A percentile compares a stretch with the other conserved stretches of the same genome.
These are phyloP conservation scores for Vicia faba DNA, from an alignment of 306 rosid genomes.

Conservation along the genomic window DNA sequence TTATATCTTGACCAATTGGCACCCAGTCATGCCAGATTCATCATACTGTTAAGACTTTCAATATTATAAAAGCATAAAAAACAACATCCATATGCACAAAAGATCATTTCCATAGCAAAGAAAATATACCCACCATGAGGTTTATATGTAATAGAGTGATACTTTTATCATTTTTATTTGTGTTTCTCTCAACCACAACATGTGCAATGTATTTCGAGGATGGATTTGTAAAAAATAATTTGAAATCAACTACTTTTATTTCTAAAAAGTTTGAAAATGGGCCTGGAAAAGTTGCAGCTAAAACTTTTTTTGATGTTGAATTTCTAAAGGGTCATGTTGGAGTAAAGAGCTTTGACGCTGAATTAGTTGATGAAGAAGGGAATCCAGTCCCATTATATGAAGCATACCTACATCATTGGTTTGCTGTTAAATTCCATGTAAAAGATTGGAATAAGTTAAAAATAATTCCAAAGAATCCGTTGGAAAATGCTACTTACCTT, in stretches of 20 bases:
- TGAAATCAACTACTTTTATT: slow-evolving; percentile 15
- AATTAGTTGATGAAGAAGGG: slow-evolving; percentile 21
- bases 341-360: slow-evolving; percentile 19
- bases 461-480: no score
- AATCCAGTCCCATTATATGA: background rate
- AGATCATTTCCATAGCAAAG: background rate
- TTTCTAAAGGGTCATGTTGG: slow-evolving; percentile 31
- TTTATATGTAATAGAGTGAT: background rate
- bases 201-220: background rate
- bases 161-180: background rate
- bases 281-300: slow-evolving; percentile 1
- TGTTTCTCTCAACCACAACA: background rate
- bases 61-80: background rate
- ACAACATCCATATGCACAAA: background rate
- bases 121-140: background rate
- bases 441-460: background rate
- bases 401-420: slow-evolving; percentile 14
- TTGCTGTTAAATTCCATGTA: background rate
- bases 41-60: background rate
- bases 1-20: background rate
- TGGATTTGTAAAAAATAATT: background rate
- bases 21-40: background rate
- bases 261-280: background rate
- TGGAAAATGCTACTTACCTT: background rate
- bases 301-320: background rate